Conservation (phyloP, 371 early-diverging fungal species). For the Lichtheimia hyalospora region DNA sequence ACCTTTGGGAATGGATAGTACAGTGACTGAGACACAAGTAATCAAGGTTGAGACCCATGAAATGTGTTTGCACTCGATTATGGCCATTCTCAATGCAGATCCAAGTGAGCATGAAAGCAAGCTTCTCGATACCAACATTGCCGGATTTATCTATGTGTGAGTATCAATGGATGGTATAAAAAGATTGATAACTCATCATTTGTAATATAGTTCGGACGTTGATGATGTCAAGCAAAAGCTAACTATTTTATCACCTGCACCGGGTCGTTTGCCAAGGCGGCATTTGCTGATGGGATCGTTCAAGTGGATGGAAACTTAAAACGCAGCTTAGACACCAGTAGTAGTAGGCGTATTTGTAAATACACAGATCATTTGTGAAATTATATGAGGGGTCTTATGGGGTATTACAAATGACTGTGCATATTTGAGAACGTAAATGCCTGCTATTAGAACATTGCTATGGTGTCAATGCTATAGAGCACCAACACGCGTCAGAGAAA, state of each 20-base stretch:
- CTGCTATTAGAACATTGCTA: too few relatives aligned
- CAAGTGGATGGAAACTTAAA: conserved; percentile 77
- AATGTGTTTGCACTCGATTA: conserved; percentile 81
- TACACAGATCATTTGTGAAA: too few relatives aligned
- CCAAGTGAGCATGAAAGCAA: conserved; percentile 59
- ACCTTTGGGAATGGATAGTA: conserved; percentile 86
- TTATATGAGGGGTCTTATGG: too few relatives aligned
- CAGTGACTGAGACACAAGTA: conserved; percentile 74
- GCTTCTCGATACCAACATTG: conserved; percentile 70
- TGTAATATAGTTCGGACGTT: conserved; percentile 68
- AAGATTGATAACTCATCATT: neutral
- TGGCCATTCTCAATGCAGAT: conserved; percentile 80
- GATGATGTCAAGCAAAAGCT: conserved; percentile 78
- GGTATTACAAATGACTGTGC: too few relatives aligned
- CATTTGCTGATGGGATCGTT: conserved; percentile 81
- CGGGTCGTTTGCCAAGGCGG: conserved; percentile 83
- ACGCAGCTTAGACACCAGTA: neutral
- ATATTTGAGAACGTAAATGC: too few relatives aligned
- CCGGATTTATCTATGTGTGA: conserved; percentile 91
- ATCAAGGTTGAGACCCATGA: conserved; percentile 83
- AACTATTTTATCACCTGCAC: conserved; percentile 84
- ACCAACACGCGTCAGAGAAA: too few relatives aligned
- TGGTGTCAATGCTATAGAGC: too few relatives aligned
- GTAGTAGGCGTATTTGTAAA: too few relatives aligned
- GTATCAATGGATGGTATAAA: conserved; percentile 5